Conservation (phyloP, 495 filamentous ascomycete species). For the Penicillium argentinense region DNA sequence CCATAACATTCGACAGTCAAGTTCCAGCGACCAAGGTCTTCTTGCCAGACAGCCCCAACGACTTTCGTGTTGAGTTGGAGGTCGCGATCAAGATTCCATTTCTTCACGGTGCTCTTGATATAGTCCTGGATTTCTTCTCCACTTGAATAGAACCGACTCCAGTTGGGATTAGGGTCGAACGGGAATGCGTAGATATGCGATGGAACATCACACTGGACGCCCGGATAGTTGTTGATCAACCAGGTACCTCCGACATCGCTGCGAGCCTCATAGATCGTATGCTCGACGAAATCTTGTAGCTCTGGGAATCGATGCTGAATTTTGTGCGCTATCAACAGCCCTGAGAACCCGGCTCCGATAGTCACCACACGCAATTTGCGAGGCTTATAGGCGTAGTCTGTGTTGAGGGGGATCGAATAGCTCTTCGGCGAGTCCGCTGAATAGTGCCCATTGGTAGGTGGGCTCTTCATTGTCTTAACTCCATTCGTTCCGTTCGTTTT, state of each 20-base stretch:
- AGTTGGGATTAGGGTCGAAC: conserved; percentile 60
- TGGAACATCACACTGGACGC: conserved; percentile 58
- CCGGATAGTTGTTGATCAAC: conserved; percentile 54
- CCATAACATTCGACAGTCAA: conserved; percentile 22
- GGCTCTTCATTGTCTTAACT: neutral
- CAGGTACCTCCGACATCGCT: conserved; percentile 50
- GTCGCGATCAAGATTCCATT: conserved; percentile 53
- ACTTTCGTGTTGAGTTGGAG: conserved; percentile 46
- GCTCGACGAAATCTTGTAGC: conserved; percentile 44
- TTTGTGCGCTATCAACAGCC: conserved; percentile 45
- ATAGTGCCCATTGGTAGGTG: conserved; percentile 1
- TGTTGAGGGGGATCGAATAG: conserved; percentile 16
- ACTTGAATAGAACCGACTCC: conserved; percentile 57
- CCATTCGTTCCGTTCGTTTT: neutral
- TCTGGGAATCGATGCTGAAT: conserved; percentile 28
- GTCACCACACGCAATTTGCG: conserved; percentile 36
- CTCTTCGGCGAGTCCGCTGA: neutral
- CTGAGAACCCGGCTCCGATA: conserved; percentile 54
- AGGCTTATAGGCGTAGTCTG: conserved; percentile 20
- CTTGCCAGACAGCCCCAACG: conserved; percentile 49
- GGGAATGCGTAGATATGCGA: conserved; percentile 50
- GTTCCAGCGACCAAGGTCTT: conserved; percentile 33
- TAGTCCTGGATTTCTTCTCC: conserved; percentile 60
- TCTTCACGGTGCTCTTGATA: conserved; percentile 48
- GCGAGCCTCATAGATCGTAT: conserved; percentile 50